Conservation (phyloP, 768 basidiomycete genomes). For the Pleurotus djamor region DNA sequence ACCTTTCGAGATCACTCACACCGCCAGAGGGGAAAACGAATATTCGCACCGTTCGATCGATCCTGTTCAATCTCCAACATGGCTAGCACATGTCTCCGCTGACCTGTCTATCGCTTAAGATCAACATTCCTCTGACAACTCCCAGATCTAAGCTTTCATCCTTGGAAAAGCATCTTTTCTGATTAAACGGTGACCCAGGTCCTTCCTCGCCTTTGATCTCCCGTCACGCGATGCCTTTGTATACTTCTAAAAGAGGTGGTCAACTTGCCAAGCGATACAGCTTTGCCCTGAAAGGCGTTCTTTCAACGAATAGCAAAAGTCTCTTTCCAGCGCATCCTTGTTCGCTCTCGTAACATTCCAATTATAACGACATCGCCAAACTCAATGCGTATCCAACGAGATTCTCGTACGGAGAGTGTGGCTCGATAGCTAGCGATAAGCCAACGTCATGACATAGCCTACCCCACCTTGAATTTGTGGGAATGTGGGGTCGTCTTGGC, state of each 20-base stretch:
- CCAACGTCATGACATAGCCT: background rate
- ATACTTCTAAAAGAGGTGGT: background rate
- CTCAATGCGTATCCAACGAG: too few relatives aligned
- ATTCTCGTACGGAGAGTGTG: background rate
- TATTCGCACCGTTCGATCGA: background rate
- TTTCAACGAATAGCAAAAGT: constrained; percentile 3
- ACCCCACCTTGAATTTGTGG: background rate
- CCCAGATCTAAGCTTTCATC: background rate
- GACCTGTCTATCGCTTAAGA: background rate
- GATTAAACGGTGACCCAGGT: constrained; percentile 8
- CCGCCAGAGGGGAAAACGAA: background rate
- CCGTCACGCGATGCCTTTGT: background rate
- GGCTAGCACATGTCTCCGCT: background rate
- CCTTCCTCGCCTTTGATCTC: background rate
- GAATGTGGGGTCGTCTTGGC: background rate
- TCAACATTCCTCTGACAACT: background rate
- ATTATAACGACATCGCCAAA: background rate
- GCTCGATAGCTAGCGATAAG: background rate
- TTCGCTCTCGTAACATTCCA: background rate
- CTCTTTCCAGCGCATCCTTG: background rate
- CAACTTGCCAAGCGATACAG: background rate
- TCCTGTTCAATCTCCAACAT: constrained; percentile 1
- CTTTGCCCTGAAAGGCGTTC: background rate
- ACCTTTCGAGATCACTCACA: too few relatives aligned
- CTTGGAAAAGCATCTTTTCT: background rate